Evolutionary conservation across 768 basidiomycete genomes (phyloP).

Genomic region (Lactarius evosmus): DNA sequence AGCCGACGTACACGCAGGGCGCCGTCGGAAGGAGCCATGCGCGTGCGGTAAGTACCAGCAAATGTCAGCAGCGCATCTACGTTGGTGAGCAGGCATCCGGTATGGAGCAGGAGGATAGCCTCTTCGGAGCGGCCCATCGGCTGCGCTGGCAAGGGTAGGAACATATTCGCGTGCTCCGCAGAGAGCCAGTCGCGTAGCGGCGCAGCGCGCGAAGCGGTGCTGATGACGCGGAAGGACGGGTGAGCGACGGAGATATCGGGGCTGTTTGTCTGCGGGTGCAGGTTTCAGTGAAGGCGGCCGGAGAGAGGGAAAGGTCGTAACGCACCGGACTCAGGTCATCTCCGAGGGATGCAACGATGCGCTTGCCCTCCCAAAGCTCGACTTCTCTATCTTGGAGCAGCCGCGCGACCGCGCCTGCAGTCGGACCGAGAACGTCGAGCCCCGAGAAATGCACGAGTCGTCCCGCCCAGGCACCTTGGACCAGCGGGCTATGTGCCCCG

Average conservation of each 20-base stretch:
- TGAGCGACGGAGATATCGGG: conserved; percentile 50
- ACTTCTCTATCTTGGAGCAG: conserved; percentile 58
- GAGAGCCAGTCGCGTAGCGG: conserved; percentile 68
- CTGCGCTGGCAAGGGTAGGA: conserved; percentile 57
- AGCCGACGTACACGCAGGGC: conserved; percentile 61
- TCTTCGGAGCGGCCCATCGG: conserved; percentile 59
- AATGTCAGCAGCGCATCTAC: conserved; percentile 48
- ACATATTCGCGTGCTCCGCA: conserved; percentile 68
- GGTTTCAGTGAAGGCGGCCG: conserved; percentile 21
- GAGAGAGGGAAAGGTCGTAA: conserved; percentile 11
- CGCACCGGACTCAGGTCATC: conserved; percentile 42
- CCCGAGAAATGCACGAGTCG: conserved; percentile 56
- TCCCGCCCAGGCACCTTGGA: conserved; percentile 58
- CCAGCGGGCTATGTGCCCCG: conserved; percentile 41
- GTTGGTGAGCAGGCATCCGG: conserved; percentile 44
- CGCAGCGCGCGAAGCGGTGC: conserved; percentile 59
- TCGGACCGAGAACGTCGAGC: conserved; percentile 62
- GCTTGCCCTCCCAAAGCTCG: conserved; percentile 62
- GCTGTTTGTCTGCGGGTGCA: conserved; percentile 21
- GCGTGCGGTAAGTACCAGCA: conserved; percentile 55
- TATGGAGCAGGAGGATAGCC: conserved; percentile 43
- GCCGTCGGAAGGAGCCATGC: conserved; percentile 49
- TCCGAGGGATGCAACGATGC: conserved; percentile 51
- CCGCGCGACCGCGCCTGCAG: conserved; percentile 59
- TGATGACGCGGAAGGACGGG: conserved; percentile 58